These are phyloP conservation scores for Spathaspora sp. DNA, from an alignment of 1,139 yeast genomes.

Conservation along the genomic window DNA sequence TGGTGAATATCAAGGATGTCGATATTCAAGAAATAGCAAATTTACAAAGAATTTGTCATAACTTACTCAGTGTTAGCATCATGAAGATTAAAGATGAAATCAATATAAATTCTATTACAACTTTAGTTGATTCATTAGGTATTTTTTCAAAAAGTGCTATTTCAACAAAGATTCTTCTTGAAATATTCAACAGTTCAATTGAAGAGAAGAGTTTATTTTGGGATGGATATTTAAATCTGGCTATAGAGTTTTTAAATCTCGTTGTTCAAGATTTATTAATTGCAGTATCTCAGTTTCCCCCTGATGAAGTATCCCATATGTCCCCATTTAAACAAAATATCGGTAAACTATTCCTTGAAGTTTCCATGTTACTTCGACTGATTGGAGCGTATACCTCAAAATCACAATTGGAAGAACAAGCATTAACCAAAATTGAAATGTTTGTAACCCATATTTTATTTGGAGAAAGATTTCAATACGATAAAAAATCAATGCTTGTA, in stretches of 20 bases:
- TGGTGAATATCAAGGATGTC: neutral
- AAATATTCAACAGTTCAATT: constrained; percentile 38
- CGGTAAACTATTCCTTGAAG: constrained; percentile 7
- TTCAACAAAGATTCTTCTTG: constrained; percentile 41
- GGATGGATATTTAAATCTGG: constrained; percentile 42
- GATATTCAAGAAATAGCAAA: constrained; percentile 1
- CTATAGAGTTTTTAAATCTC: constrained; percentile 34
- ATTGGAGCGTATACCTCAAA: constrained; percentile 7
- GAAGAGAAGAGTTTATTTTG: constrained; percentile 43
- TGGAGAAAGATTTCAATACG: constrained; percentile 8
- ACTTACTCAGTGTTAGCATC: neutral
- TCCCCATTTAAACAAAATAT: neutral
- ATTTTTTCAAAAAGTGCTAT: constrained; percentile 24
- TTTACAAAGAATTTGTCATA: constrained; percentile 4
- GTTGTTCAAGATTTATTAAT: constrained; percentile 33
- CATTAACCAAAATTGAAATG: constrained; percentile 12
- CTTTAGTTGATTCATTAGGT: neutral
- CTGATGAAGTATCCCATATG: neutral
- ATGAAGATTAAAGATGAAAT: neutral
- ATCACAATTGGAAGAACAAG: constrained; percentile 9
- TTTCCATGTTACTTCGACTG: constrained; percentile 8
- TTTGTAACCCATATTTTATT: constrained; percentile 9
- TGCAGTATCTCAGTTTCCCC: constrained; percentile 12
- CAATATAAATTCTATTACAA: neutral
- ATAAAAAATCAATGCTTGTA: constrained; percentile 3